Conservation (phyloP, 352 stramenopile species). For the Phytophthora tentaculata region DNA sequence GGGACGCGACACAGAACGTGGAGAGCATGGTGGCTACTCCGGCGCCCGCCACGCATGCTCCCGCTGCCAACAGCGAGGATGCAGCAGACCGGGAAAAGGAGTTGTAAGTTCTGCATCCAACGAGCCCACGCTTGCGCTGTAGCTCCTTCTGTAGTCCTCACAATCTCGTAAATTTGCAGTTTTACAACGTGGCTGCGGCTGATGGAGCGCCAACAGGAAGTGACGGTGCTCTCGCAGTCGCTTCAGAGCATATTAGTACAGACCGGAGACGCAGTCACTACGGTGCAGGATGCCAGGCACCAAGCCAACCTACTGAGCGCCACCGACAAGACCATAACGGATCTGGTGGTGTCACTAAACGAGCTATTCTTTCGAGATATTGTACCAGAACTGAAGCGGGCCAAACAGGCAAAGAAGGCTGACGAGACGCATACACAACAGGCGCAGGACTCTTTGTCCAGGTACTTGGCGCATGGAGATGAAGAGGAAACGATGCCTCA, state of each 20-base stretch:
- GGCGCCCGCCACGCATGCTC: background rate
- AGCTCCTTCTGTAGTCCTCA: conserved; percentile 3
- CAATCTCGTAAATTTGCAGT: conserved; percentile 20
- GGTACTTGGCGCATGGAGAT: conserved; percentile 40
- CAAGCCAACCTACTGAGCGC: conserved; percentile 23
- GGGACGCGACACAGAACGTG: background rate
- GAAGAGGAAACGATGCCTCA: conserved; percentile 25
- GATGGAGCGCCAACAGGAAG: conserved; percentile 38
- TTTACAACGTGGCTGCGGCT: conserved; percentile 45
- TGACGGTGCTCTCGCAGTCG: conserved; percentile 12
- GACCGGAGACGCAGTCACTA: background rate
- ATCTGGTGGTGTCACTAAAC: conserved; percentile 29
- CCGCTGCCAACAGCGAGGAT: background rate
- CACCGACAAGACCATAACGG: conserved; percentile 30
- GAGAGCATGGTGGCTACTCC: conserved; percentile 10
- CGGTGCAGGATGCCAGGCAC: conserved; percentile 13
- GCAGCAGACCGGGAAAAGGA: conserved; percentile 24
- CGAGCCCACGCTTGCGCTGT: too few relatives aligned
- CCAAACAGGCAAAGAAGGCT: conserved; percentile 16
- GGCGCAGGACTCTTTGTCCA: conserved; percentile 36
- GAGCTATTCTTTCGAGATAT: conserved; percentile 40
- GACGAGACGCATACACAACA: background rate
- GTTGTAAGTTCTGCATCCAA: conserved; percentile 28
- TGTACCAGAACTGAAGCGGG: conserved; percentile 29
- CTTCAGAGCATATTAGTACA: conserved; percentile 23